Percentiles rank a stretch among this genome's conserved stretches.
phyloP scores from a whole-genome alignment of 83 land plant species.

The Picea abies region DNA sequence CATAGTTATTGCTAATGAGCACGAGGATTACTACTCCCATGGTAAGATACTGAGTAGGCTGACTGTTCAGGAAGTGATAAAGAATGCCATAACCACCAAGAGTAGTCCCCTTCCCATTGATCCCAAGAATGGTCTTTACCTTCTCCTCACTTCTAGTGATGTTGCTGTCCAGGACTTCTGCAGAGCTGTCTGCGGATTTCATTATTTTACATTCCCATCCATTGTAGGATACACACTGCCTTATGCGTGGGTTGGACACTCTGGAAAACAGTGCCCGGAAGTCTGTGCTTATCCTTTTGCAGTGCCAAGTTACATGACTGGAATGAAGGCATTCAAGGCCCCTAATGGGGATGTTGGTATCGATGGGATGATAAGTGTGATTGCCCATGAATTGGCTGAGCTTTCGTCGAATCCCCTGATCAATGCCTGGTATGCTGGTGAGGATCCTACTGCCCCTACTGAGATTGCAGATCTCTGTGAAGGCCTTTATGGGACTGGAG shows the following conservation, averaged over 20 bases:
- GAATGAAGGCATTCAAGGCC: slow-evolving; percentile 42
- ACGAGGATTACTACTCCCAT: slow-evolving; percentile 55
- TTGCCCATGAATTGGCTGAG: slow-evolving; percentile 92
- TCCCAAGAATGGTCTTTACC: slow-evolving; percentile 71
- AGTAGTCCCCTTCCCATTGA: slow-evolving; percentile 63
- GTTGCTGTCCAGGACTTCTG: slow-evolving; percentile 86
- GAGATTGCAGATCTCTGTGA: slow-evolving; percentile 95
- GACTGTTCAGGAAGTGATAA: slow-evolving; percentile 67
- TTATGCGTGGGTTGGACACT: slow-evolving; percentile 93
- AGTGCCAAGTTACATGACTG: slow-evolving; percentile 66
- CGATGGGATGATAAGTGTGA: slow-evolving; percentile 93
- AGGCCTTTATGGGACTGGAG: slow-evolving; percentile 88
- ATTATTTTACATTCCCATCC: slow-evolving; percentile 94
- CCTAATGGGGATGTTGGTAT: slow-evolving; percentile 82
- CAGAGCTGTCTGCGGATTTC: slow-evolving; percentile 89
- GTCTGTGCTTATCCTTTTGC: slow-evolving; percentile 93
- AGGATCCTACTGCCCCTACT: slow-evolving; percentile 87
- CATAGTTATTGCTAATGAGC: slow-evolving; percentile 60
- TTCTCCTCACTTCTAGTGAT: slow-evolving; percentile 75
- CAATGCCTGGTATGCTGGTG: slow-evolving; percentile 96
- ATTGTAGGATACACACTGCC: slow-evolving; percentile 87
- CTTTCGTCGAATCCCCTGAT: slow-evolving; percentile 75
- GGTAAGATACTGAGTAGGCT: slow-evolving; percentile 65
- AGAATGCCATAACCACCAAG: slow-evolving; percentile 41
- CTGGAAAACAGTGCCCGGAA: slow-evolving; percentile 85